Evolutionary conservation across 2,329 filamentous ascomycete genomes (phyloP).

Genomic region (Monilinia fructigena): DNA sequence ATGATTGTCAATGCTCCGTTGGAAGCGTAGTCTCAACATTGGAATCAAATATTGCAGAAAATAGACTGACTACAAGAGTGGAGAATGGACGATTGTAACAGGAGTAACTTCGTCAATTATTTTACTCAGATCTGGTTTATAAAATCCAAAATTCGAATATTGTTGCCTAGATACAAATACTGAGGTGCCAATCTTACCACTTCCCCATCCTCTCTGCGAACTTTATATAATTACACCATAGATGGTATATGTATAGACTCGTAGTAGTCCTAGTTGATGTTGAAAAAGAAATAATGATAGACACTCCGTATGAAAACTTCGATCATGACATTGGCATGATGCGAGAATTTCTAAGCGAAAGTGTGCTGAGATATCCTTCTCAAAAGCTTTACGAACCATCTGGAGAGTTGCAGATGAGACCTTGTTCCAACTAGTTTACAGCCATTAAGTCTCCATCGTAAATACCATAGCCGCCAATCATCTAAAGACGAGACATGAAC

Average conservation of each 20-base stretch:
- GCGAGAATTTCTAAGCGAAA: too few relatives aligned
- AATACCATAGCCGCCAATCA: too few relatives aligned
- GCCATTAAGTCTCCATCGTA: neutral
- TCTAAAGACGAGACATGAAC: neutral
- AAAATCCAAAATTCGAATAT: neutral
- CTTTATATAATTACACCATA: neutral
- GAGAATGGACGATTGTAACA: neutral
- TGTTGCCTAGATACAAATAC: neutral
- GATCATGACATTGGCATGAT: too few relatives aligned
- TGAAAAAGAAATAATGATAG: too few relatives aligned
- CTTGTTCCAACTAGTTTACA: conserved; percentile 7
- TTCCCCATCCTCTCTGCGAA: neutral
- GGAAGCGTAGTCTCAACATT: too few relatives aligned
- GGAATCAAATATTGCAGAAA: too few relatives aligned
- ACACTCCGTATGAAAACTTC: too few relatives aligned
- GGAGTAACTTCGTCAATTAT: too few relatives aligned
- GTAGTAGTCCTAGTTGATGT: neutral
- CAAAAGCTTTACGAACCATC: neutral
- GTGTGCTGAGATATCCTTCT: too few relatives aligned
- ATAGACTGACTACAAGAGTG: too few relatives aligned
- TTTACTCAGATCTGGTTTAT: neutral
- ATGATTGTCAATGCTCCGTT: too few relatives aligned
- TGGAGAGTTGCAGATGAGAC: conserved; percentile 12
- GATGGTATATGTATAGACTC: neutral
- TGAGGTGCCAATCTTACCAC: neutral